Percentiles rank a stretch among this genome's conserved stretches.
phyloP scores from a whole-genome alignment of 768 basidiomycete species.

The Lactarius hengduanensis region DNA sequence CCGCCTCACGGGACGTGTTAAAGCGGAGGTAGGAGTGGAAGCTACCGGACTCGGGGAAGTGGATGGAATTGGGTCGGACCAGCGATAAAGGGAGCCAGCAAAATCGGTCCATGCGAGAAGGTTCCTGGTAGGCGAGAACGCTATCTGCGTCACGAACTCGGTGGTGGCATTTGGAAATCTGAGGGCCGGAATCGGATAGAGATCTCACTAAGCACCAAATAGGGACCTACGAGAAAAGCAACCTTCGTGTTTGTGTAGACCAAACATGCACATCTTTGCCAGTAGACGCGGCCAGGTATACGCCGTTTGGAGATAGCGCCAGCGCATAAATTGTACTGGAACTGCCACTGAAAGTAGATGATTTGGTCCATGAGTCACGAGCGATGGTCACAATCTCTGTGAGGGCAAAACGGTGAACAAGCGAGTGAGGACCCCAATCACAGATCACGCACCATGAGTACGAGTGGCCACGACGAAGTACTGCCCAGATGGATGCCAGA shows the following conservation, averaged over 20 bases:
- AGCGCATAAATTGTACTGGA: constrained; percentile 58
- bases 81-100: constrained; percentile 73
- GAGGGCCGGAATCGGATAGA: constrained; percentile 35
- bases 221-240: constrained; percentile 59
- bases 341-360: constrained; percentile 47
- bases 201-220: constrained; percentile 10
- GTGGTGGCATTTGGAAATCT: constrained; percentile 47
- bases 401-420: background rate
- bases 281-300: constrained; percentile 82
- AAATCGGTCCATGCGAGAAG: constrained; percentile 83
- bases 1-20: constrained; percentile 42
- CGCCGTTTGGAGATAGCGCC: constrained; percentile 82
- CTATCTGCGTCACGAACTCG: constrained; percentile 60
- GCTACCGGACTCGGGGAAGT: constrained; percentile 70
- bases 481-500: constrained; percentile 92
- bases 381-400: constrained; percentile 79
- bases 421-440: background rate
- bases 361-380: constrained; percentile 69
- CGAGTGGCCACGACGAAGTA: constrained; percentile 77
- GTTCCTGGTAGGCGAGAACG: constrained; percentile 83
- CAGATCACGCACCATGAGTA: constrained; percentile 60
- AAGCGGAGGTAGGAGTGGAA: constrained; percentile 39
- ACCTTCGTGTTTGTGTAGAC: constrained; percentile 67
- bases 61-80: constrained; percentile 73
- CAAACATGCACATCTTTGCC: constrained; percentile 73